Conservation (phyloP, 192 early-diverging fungal species). For the Linnemannia elongata region DNA sequence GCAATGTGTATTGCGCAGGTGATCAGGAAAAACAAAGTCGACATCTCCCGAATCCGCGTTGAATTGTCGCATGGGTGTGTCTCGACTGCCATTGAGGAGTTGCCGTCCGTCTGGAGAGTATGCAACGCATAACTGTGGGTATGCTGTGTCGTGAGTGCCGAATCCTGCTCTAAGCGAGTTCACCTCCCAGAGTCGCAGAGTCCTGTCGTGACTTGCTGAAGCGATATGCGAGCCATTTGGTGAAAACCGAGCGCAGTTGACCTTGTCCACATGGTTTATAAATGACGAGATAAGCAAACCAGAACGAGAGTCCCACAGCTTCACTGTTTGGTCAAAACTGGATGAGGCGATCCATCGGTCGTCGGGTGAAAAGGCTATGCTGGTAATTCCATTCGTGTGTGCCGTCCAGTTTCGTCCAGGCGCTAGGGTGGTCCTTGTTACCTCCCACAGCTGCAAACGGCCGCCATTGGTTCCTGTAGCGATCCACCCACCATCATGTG, state of each 20-base stretch:
- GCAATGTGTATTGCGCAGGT: too few species aligned
- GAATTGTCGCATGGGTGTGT: too few species aligned
- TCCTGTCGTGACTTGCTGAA: not conserved
- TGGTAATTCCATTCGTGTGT: not conserved
- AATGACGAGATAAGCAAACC: not conserved
- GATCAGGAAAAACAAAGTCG: too few species aligned
- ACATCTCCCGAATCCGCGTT: too few species aligned
- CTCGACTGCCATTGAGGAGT: too few species aligned
- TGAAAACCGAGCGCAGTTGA: not conserved
- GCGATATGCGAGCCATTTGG: not conserved
- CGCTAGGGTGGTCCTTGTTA: not conserved
- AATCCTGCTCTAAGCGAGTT: not conserved
- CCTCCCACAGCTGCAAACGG: not conserved
- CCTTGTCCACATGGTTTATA: too few species aligned
- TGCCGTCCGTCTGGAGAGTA: too few species aligned
- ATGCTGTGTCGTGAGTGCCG: too few species aligned
- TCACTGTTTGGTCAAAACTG: not conserved
- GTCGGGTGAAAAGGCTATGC: not conserved
- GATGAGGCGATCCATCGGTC: not conserved
- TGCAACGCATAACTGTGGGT: too few species aligned
- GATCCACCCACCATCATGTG: not conserved
- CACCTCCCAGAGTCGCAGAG: conserved; percentile 10
- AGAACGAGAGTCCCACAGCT: not conserved
- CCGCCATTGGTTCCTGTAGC: not conserved
- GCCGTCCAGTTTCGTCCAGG: not conserved